These are phyloP conservation scores for Heracleum sosnowskyi DNA, from an alignment of 129 eudicot genomes.

Conservation along the genomic window DNA sequence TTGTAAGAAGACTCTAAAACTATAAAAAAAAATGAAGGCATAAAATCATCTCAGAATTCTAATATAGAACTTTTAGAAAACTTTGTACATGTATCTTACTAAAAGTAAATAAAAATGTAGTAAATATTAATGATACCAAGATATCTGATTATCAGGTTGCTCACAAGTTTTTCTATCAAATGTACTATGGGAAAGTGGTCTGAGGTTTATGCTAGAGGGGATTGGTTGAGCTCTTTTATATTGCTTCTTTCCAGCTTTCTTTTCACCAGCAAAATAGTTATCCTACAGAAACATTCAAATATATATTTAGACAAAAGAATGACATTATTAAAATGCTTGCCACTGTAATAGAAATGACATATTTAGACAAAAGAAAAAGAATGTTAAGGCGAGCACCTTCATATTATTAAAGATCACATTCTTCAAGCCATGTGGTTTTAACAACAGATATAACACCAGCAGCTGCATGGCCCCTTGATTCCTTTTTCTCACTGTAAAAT, in stretches of 20 bases:
- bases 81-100: not conserved
- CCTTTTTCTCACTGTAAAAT: slow-evolving; percentile 74
- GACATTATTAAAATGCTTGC: no score
- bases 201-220: slow-evolving; percentile 34
- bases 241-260: slow-evolving; percentile 47
- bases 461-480: slow-evolving; percentile 76
- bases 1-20: not conserved
- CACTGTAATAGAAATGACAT: no score
- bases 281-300: slow-evolving; percentile 33
- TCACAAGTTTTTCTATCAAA: slow-evolving; percentile 43
- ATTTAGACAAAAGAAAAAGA: no score
- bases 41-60: not conserved
- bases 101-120: not conserved
- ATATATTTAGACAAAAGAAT: no score
- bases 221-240: slow-evolving; percentile 40
- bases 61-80: not conserved
- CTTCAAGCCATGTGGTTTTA: slow-evolving; percentile 77
- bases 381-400: no score
- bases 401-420: no score
- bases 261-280: slow-evolving; percentile 53
- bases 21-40: not conserved
- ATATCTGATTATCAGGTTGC: slow-evolving; percentile 18
- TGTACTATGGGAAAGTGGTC: slow-evolving; percentile 43
- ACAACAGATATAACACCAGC: slow-evolving; percentile 72
- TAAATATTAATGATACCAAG: not conserved